Conservation (phyloP, 75 land plant species). For the Cunninghamia lanceolata region DNA sequence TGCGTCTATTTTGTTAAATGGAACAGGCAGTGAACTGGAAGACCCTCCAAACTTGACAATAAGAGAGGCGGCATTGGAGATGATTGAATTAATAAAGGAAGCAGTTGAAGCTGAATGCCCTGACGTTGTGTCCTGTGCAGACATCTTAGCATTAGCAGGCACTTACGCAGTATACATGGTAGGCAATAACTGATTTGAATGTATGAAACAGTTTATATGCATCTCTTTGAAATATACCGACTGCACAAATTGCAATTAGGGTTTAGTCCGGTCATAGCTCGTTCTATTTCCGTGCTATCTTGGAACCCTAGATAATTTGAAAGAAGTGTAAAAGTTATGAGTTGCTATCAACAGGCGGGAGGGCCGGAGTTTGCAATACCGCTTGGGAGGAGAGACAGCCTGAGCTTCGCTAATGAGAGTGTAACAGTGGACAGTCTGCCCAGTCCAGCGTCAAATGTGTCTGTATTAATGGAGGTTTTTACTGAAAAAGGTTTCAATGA, state of each 20-base stretch:
- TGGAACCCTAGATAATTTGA: background rate
- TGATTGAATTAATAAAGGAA: too few species aligned
- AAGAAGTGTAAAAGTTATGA: background rate
- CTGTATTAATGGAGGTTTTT: background rate
- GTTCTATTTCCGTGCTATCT: background rate
- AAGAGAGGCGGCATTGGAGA: too few species aligned
- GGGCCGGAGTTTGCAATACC: too few species aligned
- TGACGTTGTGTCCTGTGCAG: constrained; percentile 10
- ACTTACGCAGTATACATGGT: background rate
- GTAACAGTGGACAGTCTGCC: background rate
- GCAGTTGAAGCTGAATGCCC: background rate
- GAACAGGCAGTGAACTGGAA: background rate
- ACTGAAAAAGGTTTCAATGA: background rate
- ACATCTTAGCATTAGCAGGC: constrained; percentile 9
- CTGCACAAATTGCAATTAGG: too few species aligned
- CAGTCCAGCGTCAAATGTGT: background rate
- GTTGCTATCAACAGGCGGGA: too few species aligned
- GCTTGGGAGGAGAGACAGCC: too few species aligned
- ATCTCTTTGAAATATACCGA: too few species aligned
- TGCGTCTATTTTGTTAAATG: constrained; percentile 11
- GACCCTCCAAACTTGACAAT: too few species aligned
- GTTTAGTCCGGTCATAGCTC: too few species aligned
- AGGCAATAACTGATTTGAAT: background rate
- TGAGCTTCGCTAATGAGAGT: too few species aligned
- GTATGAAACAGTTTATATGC: background rate